Conservation (phyloP, 768 basidiomycete species). For the Strobilomyces dryophilus region DNA sequence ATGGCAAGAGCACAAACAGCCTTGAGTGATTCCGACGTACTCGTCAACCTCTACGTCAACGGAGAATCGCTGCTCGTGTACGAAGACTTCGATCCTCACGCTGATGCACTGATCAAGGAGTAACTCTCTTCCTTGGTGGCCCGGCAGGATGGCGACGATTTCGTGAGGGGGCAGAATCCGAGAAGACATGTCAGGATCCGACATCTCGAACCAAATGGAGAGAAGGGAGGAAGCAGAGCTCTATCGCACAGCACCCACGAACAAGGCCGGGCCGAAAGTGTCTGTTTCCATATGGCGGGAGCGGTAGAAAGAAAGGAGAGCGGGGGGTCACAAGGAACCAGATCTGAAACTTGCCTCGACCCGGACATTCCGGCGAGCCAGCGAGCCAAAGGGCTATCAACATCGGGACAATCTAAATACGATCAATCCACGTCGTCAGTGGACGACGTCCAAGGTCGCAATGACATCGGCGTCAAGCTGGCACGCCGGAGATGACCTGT, state of each 20-base stretch:
- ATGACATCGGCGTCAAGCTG: conserved; percentile 4
- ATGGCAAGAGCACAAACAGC: conserved; percentile 9
- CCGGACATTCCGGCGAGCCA: conserved; percentile 10
- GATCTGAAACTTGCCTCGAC: conserved; percentile 10
- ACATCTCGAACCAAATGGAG: conserved; percentile 12
- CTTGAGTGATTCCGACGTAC: conserved; percentile 38
- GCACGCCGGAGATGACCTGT: conserved; percentile 6
- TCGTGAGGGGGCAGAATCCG: conserved; percentile 45
- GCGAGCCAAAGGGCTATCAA: conserved; percentile 13
- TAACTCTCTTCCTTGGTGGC: conserved; percentile 34
- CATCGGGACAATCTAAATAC: conserved; percentile 6
- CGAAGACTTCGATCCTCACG: conserved; percentile 48
- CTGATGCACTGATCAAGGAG: conserved; percentile 65
- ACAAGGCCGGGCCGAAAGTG: conserved; percentile 3
- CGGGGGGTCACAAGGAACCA: conserved; percentile 14
- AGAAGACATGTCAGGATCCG: conserved; percentile 8
- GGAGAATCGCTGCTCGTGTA: conserved; percentile 58
- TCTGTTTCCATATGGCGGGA: neutral
- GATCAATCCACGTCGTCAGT: neutral
- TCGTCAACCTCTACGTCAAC: conserved; percentile 73
- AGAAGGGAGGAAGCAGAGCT: conserved; percentile 2
- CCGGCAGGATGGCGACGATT: conserved; percentile 44
- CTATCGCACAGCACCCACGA: conserved; percentile 16
- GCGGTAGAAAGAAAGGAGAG: neutral
- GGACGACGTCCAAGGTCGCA: neutral